Base-by-base conservation (phyloP, 768 basidiomycete species). In the Tulasnella sp. region DNA sequence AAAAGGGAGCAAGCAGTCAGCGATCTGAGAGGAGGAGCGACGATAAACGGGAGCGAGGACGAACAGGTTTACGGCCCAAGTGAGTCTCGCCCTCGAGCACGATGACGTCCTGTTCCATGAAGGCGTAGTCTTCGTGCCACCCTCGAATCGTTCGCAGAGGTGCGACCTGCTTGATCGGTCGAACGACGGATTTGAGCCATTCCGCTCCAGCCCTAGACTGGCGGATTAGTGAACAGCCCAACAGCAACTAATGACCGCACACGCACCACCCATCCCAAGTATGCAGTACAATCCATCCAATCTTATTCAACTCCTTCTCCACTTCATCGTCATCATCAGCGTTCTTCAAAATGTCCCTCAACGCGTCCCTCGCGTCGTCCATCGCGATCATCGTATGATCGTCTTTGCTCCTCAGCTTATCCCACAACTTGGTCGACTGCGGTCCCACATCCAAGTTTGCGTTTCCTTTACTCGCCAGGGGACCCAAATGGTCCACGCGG, bases 181-280 rank as follows among this genome's bases (percentile, higher is more conserved):
- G 81, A 15, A 85, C 84, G 44, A 87, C 85, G 26, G 85, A 84
- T 80, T 87, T 86, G 32, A 86, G 83, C 79, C 80, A 85, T 29
- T 87, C 87, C 86, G 86, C 85, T 23, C 85, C 84, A n/a, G 84
- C 82, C 44, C 87, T 72, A 15, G 23, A 79, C 11, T 6, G 23
- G 6, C 10, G 29, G 1, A n/a, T 29, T 23, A 61, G 37, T 7
- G 13, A n/a, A 72, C 23, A 11, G 18, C 11, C 70, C 3, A 10
- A 3, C 39, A 3, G 69, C 5, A 3, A 35, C 16, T 73, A 23
- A 57, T 23, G 46, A 3, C 72, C 73, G 51, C 35, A 29, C 5
- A 84, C 87, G 82, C 77, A 88, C 87, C 82, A 82, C 80, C 84
- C 83, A 10, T 82, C 80, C 57, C 83, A 88, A 20, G 87, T 86